These are phyloP conservation scores for Tetrahymena malaccensis DNA, from an alignment of 73 alveolate species.

Conservation along the genomic window DNA sequence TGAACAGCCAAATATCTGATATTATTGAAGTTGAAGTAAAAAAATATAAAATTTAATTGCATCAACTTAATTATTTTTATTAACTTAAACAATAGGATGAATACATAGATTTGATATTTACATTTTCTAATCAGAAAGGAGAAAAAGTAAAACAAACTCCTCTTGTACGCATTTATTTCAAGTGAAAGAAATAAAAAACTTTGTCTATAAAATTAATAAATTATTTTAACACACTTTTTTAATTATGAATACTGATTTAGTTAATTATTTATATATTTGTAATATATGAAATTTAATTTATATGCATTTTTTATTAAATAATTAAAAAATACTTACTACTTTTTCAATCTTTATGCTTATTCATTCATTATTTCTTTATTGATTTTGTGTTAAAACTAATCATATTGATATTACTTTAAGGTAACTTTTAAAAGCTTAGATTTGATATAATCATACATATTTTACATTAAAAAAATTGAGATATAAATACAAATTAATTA, in stretches of 20 bases:
- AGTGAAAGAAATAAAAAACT: neutral
- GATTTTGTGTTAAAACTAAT: too few relatives aligned
- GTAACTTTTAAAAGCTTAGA: too few relatives aligned
- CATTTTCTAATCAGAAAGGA: neutral
- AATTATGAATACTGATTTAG: neutral
- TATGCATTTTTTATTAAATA: neutral
- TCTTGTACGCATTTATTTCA: neutral
- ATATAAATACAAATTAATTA: too few relatives aligned
- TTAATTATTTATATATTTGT: neutral
- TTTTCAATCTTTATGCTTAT: too few relatives aligned
- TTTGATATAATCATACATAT: too few relatives aligned
- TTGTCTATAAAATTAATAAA: neutral
- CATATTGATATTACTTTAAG: too few relatives aligned
- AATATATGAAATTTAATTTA: neutral
- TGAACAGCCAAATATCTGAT: neutral
- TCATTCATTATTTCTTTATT: too few relatives aligned
- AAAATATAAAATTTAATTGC: neutral
- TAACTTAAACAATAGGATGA: neutral
- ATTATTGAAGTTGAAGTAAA: conserved; percentile 2
- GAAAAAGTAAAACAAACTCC: neutral
- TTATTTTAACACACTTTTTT: neutral
- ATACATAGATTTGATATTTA: neutral
- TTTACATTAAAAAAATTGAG: too few relatives aligned
- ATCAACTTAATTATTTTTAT: neutral
- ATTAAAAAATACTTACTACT: too few relatives aligned